Base-by-base conservation (phyloP, 2,329 filamentous ascomycete genomes). In the Aureobasidium vineae region DNA sequence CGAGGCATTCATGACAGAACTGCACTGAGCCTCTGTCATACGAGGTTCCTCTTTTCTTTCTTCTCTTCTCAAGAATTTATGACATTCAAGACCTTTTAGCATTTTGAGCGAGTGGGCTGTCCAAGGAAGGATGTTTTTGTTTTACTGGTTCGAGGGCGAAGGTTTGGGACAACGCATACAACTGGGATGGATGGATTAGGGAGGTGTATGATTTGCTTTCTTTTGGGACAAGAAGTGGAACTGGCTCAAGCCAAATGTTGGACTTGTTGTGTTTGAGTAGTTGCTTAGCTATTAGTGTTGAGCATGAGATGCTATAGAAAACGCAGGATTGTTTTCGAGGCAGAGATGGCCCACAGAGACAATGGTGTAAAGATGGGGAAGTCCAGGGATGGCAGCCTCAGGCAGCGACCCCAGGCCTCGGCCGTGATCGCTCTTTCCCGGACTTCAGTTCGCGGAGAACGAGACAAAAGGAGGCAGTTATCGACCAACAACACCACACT, bases 21-120 rank as follows among this genome's bases (percentile, higher is more conserved):
- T 66, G 41, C 11, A 49, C 7, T 56, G 33, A 56, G 43, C 38
- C 21, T 26, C 47, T 56, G 10, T 11, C 11, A 36, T 8, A 21
- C 26, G 38, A 19, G 23, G 3, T 28, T 49, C 7, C 23, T 31
- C 15, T 19, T 38, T 38, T 23, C 10, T 21, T 5, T n/a, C n/a
- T 13, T 10, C 23, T 53, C 21, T 64, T 53, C 31, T 28, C 31
- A 52, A 64, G 47, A 36, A 23, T 64, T 54, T 64, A 52, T 53
- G 47, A 54, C 38, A 28, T 64, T 54, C 49, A 45, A 47, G 52
- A 65, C 52, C 19, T 56, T 54, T 47, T 41, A 64, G 60, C 60
- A 49, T 65, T 65, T 53, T 54, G 50, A 65, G 63, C 63, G 63
- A 65, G 40, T 60, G 41, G 33, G 33, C 2, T 36, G 33, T 36